These are phyloP conservation scores for Aspergillus conjunctus DNA, from an alignment of 495 filamentous ascomycete genomes.

Conservation along the genomic window DNA sequence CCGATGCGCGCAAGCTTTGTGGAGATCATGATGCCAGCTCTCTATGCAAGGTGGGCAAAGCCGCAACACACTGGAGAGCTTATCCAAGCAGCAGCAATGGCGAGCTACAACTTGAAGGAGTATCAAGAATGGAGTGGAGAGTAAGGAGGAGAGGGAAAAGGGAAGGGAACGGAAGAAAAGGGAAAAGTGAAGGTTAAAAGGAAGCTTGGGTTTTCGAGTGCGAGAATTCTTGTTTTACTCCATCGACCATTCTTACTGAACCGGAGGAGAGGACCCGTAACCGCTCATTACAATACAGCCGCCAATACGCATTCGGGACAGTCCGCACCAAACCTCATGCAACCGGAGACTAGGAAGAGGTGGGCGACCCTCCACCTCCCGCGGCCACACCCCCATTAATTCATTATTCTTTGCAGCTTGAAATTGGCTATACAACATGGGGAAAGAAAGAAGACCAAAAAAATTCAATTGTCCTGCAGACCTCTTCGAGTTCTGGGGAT, in stretches of 20 bases:
- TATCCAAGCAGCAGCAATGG: conserved; percentile 38
- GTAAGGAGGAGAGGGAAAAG: conserved; percentile 27
- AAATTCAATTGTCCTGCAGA: background rate
- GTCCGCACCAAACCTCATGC: conserved; percentile 26
- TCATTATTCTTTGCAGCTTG: background rate
- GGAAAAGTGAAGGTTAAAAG: conserved; percentile 47
- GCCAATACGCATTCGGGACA: conserved; percentile 40
- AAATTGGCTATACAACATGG: background rate
- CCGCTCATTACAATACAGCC: conserved; percentile 43
- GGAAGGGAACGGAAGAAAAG: conserved; percentile 28
- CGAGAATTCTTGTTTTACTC: conserved; percentile 38
- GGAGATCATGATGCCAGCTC: conserved; percentile 57
- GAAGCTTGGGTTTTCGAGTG: conserved; percentile 45
- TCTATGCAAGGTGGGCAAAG: conserved; percentile 35
- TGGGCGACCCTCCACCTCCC: conserved; percentile 10
- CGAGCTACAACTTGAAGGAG: conserved; percentile 45
- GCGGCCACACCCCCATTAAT: background rate
- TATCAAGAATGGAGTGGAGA: conserved; percentile 42
- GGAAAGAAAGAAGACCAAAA: background rate
- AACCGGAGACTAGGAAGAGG: conserved; percentile 33
- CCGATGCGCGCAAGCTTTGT: conserved; percentile 57
- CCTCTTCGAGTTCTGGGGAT: background rate
- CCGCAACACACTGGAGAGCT: conserved; percentile 40
- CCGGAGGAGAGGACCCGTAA: conserved; percentile 50
- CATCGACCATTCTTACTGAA: conserved; percentile 35